These are phyloP conservation scores for Citrus mangshanensis DNA, from an alignment of 345 rosid genomes.

Conservation along the genomic window DNA sequence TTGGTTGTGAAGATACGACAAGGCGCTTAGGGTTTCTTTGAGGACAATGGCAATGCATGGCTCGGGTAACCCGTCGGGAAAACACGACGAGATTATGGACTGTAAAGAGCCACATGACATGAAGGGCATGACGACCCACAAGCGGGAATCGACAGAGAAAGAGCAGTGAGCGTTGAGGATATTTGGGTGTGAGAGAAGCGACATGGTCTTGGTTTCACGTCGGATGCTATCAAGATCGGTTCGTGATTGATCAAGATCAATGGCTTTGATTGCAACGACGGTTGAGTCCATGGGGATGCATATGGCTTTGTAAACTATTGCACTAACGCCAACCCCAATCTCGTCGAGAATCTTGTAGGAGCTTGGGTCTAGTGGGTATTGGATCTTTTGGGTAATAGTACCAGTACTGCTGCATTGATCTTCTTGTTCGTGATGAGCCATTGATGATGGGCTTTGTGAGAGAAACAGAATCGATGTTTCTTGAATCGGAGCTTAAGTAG, in stretches of 20 bases:
- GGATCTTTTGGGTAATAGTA: slow-evolving; percentile 17
- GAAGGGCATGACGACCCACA: slow-evolving; percentile 97
- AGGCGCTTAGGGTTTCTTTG: slow-evolving; percentile 61
- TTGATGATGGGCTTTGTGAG: background rate
- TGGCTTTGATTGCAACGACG: slow-evolving; percentile 77
- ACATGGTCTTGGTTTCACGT: slow-evolving; percentile 74
- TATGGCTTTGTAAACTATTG: slow-evolving; percentile 69
- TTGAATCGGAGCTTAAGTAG: background rate
- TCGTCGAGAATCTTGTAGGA: slow-evolving; percentile 60
- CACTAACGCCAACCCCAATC: slow-evolving; percentile 78
- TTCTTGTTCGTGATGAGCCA: slow-evolving; percentile 15
- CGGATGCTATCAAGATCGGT: slow-evolving; percentile 66
- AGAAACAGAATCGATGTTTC: background rate
- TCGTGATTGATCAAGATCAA: slow-evolving; percentile 66
- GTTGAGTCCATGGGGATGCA: slow-evolving; percentile 58
- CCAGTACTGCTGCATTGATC: slow-evolving; percentile 4
- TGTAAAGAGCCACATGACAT: slow-evolving; percentile 87
- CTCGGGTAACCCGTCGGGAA: slow-evolving; percentile 67
- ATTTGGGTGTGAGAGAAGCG: slow-evolving; percentile 77
- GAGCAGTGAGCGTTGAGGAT: slow-evolving; percentile 80
- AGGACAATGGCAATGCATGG: slow-evolving; percentile 71
- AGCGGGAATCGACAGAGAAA: slow-evolving; percentile 66
- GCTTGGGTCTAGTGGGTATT: slow-evolving; percentile 61
- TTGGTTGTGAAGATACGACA: slow-evolving; percentile 71
- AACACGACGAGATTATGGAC: slow-evolving; percentile 64